A percentile compares a stretch with the other conserved stretches of the same genome.
Evolutionary conservation across 2,329 filamentous ascomycete species (phyloP).

Genomic region (Coleophoma crateriformis): DNA sequence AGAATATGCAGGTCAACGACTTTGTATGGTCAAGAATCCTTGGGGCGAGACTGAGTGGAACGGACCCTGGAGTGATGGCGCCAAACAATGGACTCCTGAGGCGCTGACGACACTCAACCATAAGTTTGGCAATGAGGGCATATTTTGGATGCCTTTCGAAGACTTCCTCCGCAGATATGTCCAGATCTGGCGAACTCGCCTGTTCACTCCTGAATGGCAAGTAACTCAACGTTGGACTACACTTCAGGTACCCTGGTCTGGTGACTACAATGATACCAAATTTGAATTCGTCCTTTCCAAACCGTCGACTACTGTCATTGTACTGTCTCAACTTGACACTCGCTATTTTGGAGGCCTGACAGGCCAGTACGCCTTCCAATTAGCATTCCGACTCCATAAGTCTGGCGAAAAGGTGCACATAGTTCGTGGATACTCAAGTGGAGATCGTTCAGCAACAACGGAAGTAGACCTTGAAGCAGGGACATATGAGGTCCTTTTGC

Average conservation of each 20-base stretch:
- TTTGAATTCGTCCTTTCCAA: constrained; percentile 50
- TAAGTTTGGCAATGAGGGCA: constrained; percentile 53
- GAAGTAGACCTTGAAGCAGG: constrained; percentile 52
- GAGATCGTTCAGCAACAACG: constrained; percentile 45
- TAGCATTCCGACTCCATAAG: constrained; percentile 43
- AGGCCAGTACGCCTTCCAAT: constrained; percentile 47
- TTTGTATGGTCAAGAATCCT: constrained; percentile 46
- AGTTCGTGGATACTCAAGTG: constrained; percentile 35
- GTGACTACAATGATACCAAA: constrained; percentile 51
- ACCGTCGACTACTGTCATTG: constrained; percentile 48
- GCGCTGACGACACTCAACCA: constrained; percentile 49
- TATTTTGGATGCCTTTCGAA: constrained; percentile 56
- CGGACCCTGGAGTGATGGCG: constrained; percentile 49
- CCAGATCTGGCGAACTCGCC: constrained; percentile 51
- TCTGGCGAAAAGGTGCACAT: constrained; percentile 51
- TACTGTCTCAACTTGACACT: constrained; percentile 55
- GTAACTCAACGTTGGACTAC: constrained; percentile 54
- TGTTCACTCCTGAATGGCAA: constrained; percentile 53
- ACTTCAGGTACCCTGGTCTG: constrained; percentile 53
- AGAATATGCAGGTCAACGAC: constrained; percentile 40
- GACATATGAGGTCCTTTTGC: constrained; percentile 46
- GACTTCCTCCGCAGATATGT: constrained; percentile 55
- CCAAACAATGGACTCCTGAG: constrained; percentile 55
- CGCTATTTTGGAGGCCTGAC: constrained; percentile 56
- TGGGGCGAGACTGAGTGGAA: constrained; percentile 57